Evolutionary conservation across 768 basidiomycete species (phyloP).

Genomic region (Phallus indusiatus): DNA sequence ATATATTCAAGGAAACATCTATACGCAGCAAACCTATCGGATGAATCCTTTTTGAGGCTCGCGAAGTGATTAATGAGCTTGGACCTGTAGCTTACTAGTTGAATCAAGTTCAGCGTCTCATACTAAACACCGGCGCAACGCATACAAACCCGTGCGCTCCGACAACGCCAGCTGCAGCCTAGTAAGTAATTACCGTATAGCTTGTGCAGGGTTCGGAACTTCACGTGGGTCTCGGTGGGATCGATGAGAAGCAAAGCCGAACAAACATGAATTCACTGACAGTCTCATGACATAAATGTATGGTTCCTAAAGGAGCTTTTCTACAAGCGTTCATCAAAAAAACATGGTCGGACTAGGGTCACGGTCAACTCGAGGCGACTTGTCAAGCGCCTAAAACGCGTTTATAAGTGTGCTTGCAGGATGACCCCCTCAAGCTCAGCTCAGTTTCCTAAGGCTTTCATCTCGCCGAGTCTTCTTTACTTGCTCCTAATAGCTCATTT

Average conservation of each 20-base stretch:
- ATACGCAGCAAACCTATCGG: neutral
- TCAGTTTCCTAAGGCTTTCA: neutral
- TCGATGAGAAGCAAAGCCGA: neutral
- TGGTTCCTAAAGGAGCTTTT: neutral
- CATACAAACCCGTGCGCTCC: neutral
- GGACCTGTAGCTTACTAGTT: too few relatives aligned
- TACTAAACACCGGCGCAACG: neutral
- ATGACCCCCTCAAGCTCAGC: neutral
- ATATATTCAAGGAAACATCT: neutral
- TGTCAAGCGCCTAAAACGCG: neutral
- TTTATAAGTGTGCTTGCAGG: neutral
- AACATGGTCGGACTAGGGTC: neutral
- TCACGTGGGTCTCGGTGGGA: neutral
- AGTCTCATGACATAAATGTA: neutral
- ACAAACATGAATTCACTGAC: neutral
- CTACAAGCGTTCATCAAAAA: neutral
- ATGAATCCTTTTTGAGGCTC: too few relatives aligned
- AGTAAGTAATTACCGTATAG: too few relatives aligned
- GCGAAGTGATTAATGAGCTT: too few relatives aligned
- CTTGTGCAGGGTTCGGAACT: neutral
- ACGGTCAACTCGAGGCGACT: neutral
- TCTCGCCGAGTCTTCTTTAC: neutral
- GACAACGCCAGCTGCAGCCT: neutral
- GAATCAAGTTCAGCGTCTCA: neutral
- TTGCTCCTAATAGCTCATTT: neutral